phyloP scores from a whole-genome alignment of 2,329 filamentous ascomycete genomes.

The Xylaria sp. region DNA sequence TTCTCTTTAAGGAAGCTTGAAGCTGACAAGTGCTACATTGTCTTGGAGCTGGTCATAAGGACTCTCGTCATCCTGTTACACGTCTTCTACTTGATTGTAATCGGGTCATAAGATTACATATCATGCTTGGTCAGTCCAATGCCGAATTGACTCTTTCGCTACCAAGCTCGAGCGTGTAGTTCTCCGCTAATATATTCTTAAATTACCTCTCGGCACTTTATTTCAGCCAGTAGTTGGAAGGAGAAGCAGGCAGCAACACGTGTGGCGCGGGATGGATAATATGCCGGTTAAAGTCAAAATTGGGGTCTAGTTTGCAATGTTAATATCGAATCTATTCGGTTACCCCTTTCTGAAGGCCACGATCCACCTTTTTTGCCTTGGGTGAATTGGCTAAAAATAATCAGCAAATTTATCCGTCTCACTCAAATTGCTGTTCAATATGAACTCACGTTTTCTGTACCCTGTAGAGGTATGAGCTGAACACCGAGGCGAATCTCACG shows the following conservation, averaged over 20 bases:
- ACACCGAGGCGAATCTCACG: conserved; percentile 18
- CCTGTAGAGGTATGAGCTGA: conserved; percentile 15
- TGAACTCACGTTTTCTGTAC: conserved; percentile 15
- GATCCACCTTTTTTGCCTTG: not conserved
- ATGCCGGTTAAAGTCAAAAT: conserved; percentile 28
- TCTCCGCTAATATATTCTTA: conserved; percentile 1
- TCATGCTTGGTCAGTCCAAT: conserved; percentile 2
- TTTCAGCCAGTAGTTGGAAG: conserved; percentile 19
- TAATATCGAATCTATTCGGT: conserved; percentile 13
- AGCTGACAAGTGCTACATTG: not conserved
- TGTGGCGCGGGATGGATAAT: conserved; percentile 32
- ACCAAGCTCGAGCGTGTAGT: conserved; percentile 10
- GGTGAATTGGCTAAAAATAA: conserved; percentile 22
- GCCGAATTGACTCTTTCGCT: conserved; percentile 6
- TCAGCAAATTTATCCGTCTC: conserved; percentile 12
- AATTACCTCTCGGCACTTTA: conserved; percentile 23
- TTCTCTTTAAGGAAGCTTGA: conserved; percentile 14
- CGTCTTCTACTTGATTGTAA: conserved; percentile 11
- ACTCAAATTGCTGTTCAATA: conserved; percentile 15
- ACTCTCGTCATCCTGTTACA: not conserved
- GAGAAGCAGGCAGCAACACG: conserved; percentile 7
- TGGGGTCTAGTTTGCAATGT: conserved; percentile 26
- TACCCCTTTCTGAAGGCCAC: not conserved
- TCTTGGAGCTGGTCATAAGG: conserved; percentile 9
- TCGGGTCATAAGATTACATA: conserved; percentile 16